Evolutionary conservation across 2,329 filamentous ascomycete genomes (phyloP), one percentile per base, ranked within the genome.

Genomic region (Diaporthe citri): DNA sequence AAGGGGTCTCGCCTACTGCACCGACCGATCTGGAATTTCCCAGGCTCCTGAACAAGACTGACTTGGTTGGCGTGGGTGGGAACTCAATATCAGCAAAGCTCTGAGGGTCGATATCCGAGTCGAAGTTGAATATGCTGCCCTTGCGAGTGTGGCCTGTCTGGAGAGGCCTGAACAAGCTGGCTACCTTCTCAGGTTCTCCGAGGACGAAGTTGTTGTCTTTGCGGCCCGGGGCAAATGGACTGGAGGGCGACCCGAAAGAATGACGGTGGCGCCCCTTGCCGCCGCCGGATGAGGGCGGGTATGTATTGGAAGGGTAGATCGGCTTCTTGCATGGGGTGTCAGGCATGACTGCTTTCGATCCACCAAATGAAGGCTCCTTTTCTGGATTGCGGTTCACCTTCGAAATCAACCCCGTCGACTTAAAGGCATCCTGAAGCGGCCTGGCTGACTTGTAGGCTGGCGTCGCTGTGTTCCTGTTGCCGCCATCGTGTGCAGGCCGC

Each of bases 261-360:
- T 94, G 92, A 76, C 92, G 90, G 74, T 91, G 90, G 77, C 91
- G 87, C 82, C 91, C 87, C 64, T 89, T 89, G 81, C 84, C 87
- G 78, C 89, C 92, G 71, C 91, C 91, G 17, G 87, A 86, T 1
- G 86, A 86, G 1, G 88, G 89, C 0, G 92, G 91, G 83, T 90
- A 90, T 70, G 93, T 91, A 79, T 93, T 88, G 84, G 96, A 91
- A 74, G 93, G 86, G 78, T 91, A 92, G 6, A 89, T 87, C 71
- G 93, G 92, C 81, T 97, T 95, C 86, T 98, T 99, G 85, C 97
- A 98, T 1, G 97, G 97, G 1, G 97, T 99, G 81, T 98, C 97
- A 0, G 97, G 96, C 88, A 97, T 96, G 41, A 90, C 89, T 81
- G 93, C 92, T 83, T 88, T 89, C 39, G 85, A 85, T 34, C 86